Evolutionary conservation across 345 rosid genomes (phyloP), one percentile per base, ranked within the genome.

Genomic region (Eucalyptus sideroxylon): DNA sequence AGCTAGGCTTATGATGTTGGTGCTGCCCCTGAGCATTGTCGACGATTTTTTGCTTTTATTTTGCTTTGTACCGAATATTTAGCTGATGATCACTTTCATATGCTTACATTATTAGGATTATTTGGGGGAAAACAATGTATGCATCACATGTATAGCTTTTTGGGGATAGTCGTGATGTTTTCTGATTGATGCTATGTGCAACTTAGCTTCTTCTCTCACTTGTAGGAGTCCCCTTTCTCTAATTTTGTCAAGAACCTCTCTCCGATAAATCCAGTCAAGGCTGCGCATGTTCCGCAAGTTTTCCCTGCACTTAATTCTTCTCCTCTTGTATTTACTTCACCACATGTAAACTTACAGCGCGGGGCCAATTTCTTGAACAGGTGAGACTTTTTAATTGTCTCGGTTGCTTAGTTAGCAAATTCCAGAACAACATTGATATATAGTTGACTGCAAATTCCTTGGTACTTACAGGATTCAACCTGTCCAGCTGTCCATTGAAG

Each of bases 261-360:
- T 27, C 94, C 94, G 31, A 92, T 94, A 50, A 88, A 91, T 89
- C 89, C 89, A 31, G 90, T 88, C 83, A 91, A 91, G 82, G 88
- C 56, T 80, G 89, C 87, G 8, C 91, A 86, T 88, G 90, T 89
- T 42, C 89, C 90, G 16, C 93, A 91, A 81, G 93, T 91, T 37
- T 90, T 92, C 85, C 40, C 86, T 69, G 93, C 91, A 59, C 88
- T 94, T 81, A 93, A 87, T 93, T 94, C 94, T 69, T 93, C 95
- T 40, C 95, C 97, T 86, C 89, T 93, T 53, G 93, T 92, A 15
- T 94, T 93, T 88, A 91, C 94, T 15, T 92, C 95, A 19, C 95
- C 95, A 7, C 93, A 83, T 45, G 86, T 87, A 51, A 86, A 89
- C 89, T 69, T 91, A 16, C 89, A 89, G 23, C 88, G 87, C 16